Base-by-base conservation (phyloP, 495 filamentous ascomycete species). In the Immersiella caudata region DNA sequence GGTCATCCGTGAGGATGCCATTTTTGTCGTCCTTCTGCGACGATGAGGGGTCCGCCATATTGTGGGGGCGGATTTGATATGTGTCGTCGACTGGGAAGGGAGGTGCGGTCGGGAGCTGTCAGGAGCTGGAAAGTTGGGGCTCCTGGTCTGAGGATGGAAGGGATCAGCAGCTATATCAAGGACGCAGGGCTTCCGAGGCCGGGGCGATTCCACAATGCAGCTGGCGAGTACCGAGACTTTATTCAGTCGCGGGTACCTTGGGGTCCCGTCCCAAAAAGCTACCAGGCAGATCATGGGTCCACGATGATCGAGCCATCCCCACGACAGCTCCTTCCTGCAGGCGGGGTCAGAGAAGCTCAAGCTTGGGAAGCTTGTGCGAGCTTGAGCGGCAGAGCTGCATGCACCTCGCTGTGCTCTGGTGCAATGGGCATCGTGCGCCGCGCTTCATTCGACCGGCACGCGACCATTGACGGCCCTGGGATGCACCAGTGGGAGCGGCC, bases 1-100 rank as follows among this genome's bases (percentile, higher is more conserved):
- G 33, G 29, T 62, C 59, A n/a, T 24, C 29, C n/a, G 24, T 11
- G 59, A 62, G 33, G 59, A 40, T 16, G 59, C 14, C 59, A 62
- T 62, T 35, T n/a, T 62, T 49, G 36, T 24, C 24, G 33, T 62
- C 36, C 2, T 12, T 55, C 20, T 22, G 2, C 6, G 7, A 9
- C 52, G 52, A 14, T 22, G 16, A n/a, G 49, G 49, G 20, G 7
- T 55, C 16, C 7, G 52, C 3, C 52, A 55, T 55, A n/a, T 55
- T 7, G 52, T 22, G 8, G 21, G 52, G 22, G 52, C 18, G 49
- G 49, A 12, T 5, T 18, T 18, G 49, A 3, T 5, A 3, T 52
- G 49, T 3, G 12, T 3, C 21, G 3, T 52, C 5, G 21, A 5
- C 12, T n/a, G n/a, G n/a, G n/a, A n/a, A n/a, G n/a, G 21, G 49